phyloP scores from a whole-genome alignment of 73 alveolate species.

The Breviolum minutum region DNA sequence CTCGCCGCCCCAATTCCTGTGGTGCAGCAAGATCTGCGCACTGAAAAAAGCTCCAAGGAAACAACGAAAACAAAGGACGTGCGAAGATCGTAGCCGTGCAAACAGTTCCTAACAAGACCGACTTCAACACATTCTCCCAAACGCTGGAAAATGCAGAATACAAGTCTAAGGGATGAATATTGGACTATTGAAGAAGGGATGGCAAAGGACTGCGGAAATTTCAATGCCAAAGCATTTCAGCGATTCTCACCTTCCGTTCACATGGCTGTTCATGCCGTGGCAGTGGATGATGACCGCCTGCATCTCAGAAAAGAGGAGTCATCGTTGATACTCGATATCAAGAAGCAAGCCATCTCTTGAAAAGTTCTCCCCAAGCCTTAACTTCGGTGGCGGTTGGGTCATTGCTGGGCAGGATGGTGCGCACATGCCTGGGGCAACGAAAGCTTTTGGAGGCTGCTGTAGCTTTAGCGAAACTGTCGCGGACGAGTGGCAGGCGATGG shows the following conservation, averaged over 20 bases:
- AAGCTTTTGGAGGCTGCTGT: not conserved
- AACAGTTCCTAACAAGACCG: no score
- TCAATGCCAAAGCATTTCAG: not conserved
- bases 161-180: not conserved
- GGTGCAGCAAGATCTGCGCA: not conserved
- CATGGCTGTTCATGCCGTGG: conserved; percentile 85
- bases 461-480: not conserved
- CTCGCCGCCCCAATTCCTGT: conserved; percentile 55
- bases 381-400: not conserved
- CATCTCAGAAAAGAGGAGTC: not conserved
- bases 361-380: not conserved
- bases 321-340: not conserved
- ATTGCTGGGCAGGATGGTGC: conserved; percentile 25
- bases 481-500: conserved; percentile 23
- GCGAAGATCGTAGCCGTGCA: no score
- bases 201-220: not conserved
- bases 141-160: no score
- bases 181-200: not conserved
- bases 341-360: not conserved
- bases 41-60: not conserved
- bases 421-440: conserved; percentile 40
- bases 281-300: conserved; percentile 69
- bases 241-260: conserved; percentile 5
- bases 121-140: no score
- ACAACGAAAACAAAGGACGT: no score